Base-by-base conservation (phyloP, 1,139 yeast genomes). In the Saccharomyces hybrid region DNA sequence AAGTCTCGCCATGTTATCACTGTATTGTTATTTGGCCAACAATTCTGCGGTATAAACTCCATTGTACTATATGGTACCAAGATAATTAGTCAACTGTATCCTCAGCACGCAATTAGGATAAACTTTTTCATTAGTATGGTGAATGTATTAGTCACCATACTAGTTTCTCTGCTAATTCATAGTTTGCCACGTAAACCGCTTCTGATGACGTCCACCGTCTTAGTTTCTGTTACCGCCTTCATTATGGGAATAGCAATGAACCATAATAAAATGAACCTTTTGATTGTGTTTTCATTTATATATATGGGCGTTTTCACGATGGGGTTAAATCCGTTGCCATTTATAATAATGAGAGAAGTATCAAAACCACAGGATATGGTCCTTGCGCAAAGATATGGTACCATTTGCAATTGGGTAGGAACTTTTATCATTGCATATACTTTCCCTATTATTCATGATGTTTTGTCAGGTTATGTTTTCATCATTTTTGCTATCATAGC, bases 321-420 rank as follows among this genome's bases (percentile, higher is more conserved):
- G 50, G 99, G 98, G 0, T 70, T 90, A 58, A 98, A 98, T 0
- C 98, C 99, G 13, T 88, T 93, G 53, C 98, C 98, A 34, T 91
- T 91, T 71, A 74, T 91, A 60, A 73, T 90, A 56, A 86, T 91
- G 14, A 82, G 96, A 7, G 98, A 91, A 68, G 83, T 91, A 20
- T 86, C 96, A 0, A 95, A 89, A 56, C 75, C 81, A 1, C 81
- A 81, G 55, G 95, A 93, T 3, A 86, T 83, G 57, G 93, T 90
- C 1, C 76, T 83, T 51, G 97, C 97, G 1, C 99, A 93, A 71
- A 85, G 96, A 66, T 85, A 89, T 77, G 97, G 96, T 8, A 88
- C 93, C 0, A 82, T 90, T 13, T 81, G 88, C 75, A 93, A 91
- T 70, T 91, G 98, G 97, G 63, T 86, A 13, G 87, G 96, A 5